A percentile compares a stretch with the other conserved stretches of the same genome.
phyloP scores from a whole-genome alignment of 768 basidiomycete species.

The Amanita subjunquillea region DNA sequence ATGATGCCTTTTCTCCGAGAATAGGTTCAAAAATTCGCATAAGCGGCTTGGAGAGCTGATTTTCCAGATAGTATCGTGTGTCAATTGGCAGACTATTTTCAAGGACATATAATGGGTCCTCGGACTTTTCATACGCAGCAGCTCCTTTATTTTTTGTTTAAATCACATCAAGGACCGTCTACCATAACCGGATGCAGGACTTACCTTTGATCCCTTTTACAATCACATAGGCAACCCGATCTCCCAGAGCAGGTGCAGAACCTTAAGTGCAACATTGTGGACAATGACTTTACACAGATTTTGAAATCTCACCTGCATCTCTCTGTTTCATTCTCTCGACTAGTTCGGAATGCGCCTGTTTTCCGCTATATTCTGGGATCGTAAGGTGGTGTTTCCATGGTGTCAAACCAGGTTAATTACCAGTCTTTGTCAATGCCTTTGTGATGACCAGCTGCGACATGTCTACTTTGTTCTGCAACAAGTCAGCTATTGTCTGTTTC shows the following conservation, averaged over 20 bases:
- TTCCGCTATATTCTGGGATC: conserved; percentile 73
- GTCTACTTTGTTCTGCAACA: conserved; percentile 93
- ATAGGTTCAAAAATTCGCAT: conserved; percentile 98
- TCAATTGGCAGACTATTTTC: conserved; percentile 98
- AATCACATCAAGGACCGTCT: background rate
- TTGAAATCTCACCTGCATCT: conserved; percentile 56
- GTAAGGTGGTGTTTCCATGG: background rate
- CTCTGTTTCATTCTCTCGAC: conserved; percentile 94
- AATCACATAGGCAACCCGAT: conserved; percentile 81
- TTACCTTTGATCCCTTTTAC: background rate
- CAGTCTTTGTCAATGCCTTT: conserved; percentile 86
- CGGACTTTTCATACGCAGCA: conserved; percentile 97
- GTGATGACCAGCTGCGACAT: conserved; percentile 99
- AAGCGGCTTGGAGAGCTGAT: conserved; percentile 93
- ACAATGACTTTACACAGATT: background rate
- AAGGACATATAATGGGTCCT: conserved; percentile 93
- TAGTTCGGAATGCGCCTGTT: conserved; percentile 94
- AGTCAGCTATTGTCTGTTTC: conserved; percentile 87
- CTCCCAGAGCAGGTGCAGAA: conserved; percentile 94
- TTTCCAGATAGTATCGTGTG: conserved; percentile 96
- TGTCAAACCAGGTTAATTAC: conserved; percentile 26
- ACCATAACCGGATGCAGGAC: background rate
- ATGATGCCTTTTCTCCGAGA: conserved; percentile 82
- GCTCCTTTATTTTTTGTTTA: conserved; percentile 44
- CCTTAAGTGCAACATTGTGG: conserved; percentile 29